Conservation (phyloP, 1,284 basidiomycete species). For the Prillingera fragicola region DNA sequence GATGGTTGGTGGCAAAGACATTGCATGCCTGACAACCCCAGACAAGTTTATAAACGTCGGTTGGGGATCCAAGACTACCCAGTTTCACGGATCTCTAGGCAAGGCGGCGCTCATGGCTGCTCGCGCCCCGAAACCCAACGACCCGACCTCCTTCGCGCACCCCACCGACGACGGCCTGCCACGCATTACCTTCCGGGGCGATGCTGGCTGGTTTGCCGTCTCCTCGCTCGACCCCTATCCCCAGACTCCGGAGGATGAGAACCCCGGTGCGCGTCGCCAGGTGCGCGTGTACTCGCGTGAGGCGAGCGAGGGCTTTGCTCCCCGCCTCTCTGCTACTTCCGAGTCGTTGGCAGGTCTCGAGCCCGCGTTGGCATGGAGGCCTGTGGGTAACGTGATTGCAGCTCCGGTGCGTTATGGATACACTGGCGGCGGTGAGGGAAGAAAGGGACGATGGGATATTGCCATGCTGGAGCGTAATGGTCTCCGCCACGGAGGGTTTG, state of each 20-base stretch:
- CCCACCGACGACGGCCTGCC: conserved; percentile 67
- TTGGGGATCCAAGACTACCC: conserved; percentile 95
- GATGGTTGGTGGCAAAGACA: conserved; percentile 55
- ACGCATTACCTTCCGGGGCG: conserved; percentile 86
- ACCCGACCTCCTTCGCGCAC: conserved; percentile 44
- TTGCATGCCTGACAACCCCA: conserved; percentile 40
- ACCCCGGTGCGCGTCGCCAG: conserved; percentile 50
- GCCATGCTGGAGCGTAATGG: conserved; percentile 97
- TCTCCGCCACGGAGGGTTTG: conserved; percentile 83
- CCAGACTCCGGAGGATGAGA: not conserved
- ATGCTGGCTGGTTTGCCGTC: conserved; percentile 81
- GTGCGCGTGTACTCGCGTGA: conserved; percentile 74
- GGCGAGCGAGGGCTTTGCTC: conserved; percentile 50
- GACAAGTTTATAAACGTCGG: conserved; percentile 90
- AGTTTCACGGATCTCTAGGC: conserved; percentile 94
- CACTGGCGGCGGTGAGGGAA: conserved; percentile 60
- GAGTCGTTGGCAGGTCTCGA: conserved; percentile 80
- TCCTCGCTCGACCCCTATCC: conserved; percentile 58
- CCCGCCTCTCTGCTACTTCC: conserved; percentile 72
- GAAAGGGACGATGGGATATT: conserved; percentile 64
- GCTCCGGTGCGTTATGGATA: conserved; percentile 74
- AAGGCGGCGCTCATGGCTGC: conserved; percentile 65
- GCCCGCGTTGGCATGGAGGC: conserved; percentile 76
- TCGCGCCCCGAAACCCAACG: conserved; percentile 52
- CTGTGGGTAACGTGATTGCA: conserved; percentile 80